Evolutionary conservation across 2,329 filamentous ascomycete genomes (phyloP).

Genomic region (Byssothecium circinans): DNA sequence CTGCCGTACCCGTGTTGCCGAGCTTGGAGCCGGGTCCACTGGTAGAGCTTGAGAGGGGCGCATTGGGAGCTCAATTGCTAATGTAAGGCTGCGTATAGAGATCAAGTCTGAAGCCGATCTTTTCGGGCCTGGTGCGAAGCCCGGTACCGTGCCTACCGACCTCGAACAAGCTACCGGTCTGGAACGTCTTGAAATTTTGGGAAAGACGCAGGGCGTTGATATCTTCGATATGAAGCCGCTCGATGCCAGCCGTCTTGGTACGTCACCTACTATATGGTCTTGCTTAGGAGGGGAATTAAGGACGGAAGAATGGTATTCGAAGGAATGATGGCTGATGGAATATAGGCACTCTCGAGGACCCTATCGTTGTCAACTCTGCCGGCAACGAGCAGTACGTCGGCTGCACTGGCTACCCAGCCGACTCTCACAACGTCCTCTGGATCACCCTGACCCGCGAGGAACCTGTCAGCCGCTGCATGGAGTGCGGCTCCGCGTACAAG

Average conservation of each 20-base stretch:
- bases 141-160: conserved; percentile 88
- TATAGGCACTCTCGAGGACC: conserved; percentile 78
- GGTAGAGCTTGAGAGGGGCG: conserved; percentile 2
- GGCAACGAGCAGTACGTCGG: conserved; percentile 96
- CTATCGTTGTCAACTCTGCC: conserved; percentile 85
- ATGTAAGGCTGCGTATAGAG: conserved; percentile 59
- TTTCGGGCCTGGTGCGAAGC: conserved; percentile 74
- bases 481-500: conserved; percentile 96
- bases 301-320: background rate
- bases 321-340: conserved; percentile 18
- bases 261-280: conserved; percentile 24
- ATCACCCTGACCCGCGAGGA: conserved; percentile 85
- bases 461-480: conserved; percentile 90
- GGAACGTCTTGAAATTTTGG: conserved; percentile 96
- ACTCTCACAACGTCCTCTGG: conserved; percentile 91
- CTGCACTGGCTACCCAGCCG: conserved; percentile 91
- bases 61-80: conserved; percentile 26
- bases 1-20: conserved; percentile 17
- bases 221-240: conserved; percentile 98
- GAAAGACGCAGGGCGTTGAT: conserved; percentile 98
- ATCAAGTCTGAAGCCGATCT: conserved; percentile 83
- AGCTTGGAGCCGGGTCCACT: conserved; percentile 6
- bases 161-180: conserved; percentile 95
- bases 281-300: background rate
- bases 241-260: conserved; percentile 85